Percentiles rank a stretch among this genome's conserved stretches.
Evolutionary conservation across 768 basidiomycete genomes (phyloP).

Genomic region (Lactarius sanguifluus): DNA sequence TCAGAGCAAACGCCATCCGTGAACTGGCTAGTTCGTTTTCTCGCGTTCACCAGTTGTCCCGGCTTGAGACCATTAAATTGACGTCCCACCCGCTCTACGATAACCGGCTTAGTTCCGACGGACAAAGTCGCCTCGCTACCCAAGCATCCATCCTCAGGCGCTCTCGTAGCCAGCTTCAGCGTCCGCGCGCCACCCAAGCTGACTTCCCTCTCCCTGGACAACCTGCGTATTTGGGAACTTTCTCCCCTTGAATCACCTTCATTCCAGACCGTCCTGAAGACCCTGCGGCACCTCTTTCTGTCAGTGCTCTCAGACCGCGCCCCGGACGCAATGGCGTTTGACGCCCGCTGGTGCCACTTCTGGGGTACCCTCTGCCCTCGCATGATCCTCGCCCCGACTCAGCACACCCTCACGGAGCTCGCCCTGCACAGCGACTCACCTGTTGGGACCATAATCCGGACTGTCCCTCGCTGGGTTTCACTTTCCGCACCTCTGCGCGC

Average conservation of each 20-base stretch:
- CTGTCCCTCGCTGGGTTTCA: neutral
- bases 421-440: conserved; percentile 1
- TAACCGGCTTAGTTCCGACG: neutral
- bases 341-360: neutral
- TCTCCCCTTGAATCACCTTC: neutral
- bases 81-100: neutral
- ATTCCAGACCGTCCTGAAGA: neutral
- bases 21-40: neutral
- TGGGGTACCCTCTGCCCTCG: neutral
- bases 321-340: neutral
- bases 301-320: neutral
- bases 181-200: neutral
- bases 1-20: neutral
- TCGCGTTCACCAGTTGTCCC: neutral
- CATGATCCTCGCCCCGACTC: neutral
- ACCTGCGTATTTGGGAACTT: neutral
- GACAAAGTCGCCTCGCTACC: neutral
- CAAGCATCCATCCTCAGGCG: neutral
- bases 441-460: neutral
- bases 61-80: neutral
- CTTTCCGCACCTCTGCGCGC: conserved; percentile 5
- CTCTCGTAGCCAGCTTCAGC: neutral
- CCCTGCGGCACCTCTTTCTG: neutral
- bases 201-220: neutral
- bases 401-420: conserved; percentile 1